phyloP scores from a whole-genome alignment of 2,329 filamentous ascomycete genomes.

The Dryadomyces quercivorus region DNA sequence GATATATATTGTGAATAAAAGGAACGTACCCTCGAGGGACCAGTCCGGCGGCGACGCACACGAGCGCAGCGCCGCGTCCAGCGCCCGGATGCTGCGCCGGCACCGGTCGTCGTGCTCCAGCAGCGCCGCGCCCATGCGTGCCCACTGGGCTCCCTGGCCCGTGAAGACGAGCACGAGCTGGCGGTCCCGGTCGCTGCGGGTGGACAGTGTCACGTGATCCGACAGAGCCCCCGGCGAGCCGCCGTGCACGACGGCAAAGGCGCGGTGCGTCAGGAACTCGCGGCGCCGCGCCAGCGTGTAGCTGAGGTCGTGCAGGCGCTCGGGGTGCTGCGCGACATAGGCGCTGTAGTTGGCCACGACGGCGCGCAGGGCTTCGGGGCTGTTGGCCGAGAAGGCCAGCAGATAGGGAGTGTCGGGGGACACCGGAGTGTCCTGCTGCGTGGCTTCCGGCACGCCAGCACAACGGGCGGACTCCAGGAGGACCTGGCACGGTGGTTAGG shows the following conservation, averaged over 20 bases:
- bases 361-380: not conserved
- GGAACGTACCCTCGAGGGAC: not conserved
- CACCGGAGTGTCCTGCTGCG: not conserved
- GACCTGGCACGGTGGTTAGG: not conserved
- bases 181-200: too few species aligned
- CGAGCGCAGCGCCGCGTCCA: slow-evolving; percentile 7
- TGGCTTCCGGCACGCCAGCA: too few species aligned
- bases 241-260: slow-evolving; percentile 1
- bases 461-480: not conserved
- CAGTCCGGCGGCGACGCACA: slow-evolving; percentile 4
- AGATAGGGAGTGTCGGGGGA: not conserved
- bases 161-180: slow-evolving; percentile 17
- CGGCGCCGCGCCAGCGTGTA: not conserved
- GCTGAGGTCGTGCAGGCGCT: not conserved
- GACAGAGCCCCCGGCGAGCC: not conserved
- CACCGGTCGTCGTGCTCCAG: not conserved
- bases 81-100: slow-evolving; percentile 11
- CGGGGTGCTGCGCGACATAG: not conserved
- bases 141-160: slow-evolving; percentile 26
- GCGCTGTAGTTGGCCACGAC: not conserved
- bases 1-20: too few species aligned
- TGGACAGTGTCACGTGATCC: too few species aligned
- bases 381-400: not conserved
- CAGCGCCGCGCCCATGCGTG: slow-evolving; percentile 15
- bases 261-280: not conserved